Evolutionary conservation across 2,329 filamentous ascomycete genomes (phyloP), one percentile per base, ranked within the genome.

Genomic region (Aspergillus neoniger): DNA sequence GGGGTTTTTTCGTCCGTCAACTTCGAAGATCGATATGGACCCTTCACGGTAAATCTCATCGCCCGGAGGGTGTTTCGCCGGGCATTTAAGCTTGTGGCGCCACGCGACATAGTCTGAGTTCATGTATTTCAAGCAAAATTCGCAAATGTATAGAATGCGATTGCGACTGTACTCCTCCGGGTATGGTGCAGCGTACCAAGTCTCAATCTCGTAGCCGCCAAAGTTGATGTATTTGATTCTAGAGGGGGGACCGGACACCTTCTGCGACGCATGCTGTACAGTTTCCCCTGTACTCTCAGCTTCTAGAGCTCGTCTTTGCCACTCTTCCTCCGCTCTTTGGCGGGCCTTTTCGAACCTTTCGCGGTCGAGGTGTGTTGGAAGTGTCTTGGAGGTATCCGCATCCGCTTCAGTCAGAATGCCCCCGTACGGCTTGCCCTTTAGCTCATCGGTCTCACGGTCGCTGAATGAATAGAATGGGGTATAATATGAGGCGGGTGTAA

Each of bases 161-260:
- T 99, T 98, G 65, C 94, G 88, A 75, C 92, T 98, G 81, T 99
- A 99, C 77, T 99, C 95, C 74, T 97, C 95, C 0, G 95, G 95
- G 74, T 99, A 99, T 12, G 95, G 96, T 41, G 95, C 95, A 30
- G 95, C 94, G 78, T 99, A 97, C 93, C 95, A 98, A 3, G 95
- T 99, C 74, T 99, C 95, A 69, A 99, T 99, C 76, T 99, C 95
- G 83, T 90, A 96, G 55, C 92, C 92, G 49, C 95, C 95, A 78
- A 99, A 98, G 70, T 96, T 95, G 79, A 99, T 96, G 78, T 93
- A 97, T 76, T 98, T 96, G 74, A 99, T 98, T 78, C 97, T 95
- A 75, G 93, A 98, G 4, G 92, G 91, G 28, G 92, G 91, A 0
- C 91, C 91, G n/a, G 88, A 87, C 3, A 89, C 81, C 72, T 96